These are phyloP conservation scores for Strigomonas culicis DNA, from an alignment of 208 protist genomes.

Conservation along the genomic window DNA sequence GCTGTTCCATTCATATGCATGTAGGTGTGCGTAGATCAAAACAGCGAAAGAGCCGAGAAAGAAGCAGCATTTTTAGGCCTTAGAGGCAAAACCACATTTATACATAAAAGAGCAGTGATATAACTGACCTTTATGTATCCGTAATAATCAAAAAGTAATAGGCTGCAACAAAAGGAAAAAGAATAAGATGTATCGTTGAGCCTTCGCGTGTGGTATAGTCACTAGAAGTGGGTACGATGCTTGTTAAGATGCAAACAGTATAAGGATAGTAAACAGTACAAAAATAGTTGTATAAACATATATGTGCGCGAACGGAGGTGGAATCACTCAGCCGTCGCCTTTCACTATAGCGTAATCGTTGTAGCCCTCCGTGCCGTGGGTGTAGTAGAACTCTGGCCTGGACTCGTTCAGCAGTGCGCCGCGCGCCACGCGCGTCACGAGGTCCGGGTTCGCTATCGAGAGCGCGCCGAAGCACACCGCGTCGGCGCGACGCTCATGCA, in stretches of 20 bases:
- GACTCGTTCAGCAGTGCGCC: too few relatives aligned
- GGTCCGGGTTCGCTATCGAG: constrained; percentile 71
- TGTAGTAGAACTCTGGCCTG: too few relatives aligned
- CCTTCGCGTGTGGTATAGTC: neutral
- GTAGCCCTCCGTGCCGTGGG: constrained; percentile 22
- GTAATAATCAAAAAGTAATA: neutral
- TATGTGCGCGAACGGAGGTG: neutral
- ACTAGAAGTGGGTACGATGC: neutral
- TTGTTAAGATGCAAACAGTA: constrained; percentile 1
- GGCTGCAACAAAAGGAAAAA: constrained; percentile 1
- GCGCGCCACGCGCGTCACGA: constrained; percentile 47
- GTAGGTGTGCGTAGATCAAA: too few relatives aligned
- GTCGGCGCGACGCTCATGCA: constrained; percentile 41
- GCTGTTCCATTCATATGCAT: too few relatives aligned
- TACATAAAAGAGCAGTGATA: too few relatives aligned
- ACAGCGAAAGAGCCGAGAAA: too few relatives aligned
- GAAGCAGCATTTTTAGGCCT: too few relatives aligned
- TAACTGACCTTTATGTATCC: neutral
- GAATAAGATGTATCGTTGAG: neutral
- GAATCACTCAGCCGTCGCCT: too few relatives aligned
- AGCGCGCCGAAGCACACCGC: constrained; percentile 45
- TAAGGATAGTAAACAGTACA: constrained; percentile 7
- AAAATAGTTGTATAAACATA: constrained; percentile 8
- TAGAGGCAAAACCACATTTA: too few relatives aligned
- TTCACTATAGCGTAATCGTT: constrained; percentile 34